Evolutionary conservation across 495 filamentous ascomycete species (phyloP), one percentile per base, ranked within the genome.

Genomic region (Achaetomiella virescens): DNA sequence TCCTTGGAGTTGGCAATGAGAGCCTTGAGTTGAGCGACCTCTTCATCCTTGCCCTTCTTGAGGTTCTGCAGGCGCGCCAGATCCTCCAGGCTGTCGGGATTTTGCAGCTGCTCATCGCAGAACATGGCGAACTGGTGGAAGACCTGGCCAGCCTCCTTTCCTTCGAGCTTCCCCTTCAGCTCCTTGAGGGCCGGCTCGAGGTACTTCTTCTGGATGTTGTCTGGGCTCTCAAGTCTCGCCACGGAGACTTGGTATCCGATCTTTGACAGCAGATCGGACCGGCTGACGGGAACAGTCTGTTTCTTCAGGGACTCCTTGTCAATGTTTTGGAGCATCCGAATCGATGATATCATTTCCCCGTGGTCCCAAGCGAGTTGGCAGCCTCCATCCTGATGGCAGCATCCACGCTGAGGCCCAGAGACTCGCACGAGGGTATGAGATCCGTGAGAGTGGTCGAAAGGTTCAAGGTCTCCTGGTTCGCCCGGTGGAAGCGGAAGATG

Each of bases 81-180:
- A 58, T 99, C 93, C 65, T 96, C 91, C 18, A 90, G 71, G 48
- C 84, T 83, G 49, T 91, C 89, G 2, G 84, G 80, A 64, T 90
- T 92, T 55, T 95, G 84, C 12, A 97, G 75, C 65, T 97, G 93
- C 59, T 87, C 84, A 66, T 99, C 92, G 66, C 93, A 99, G 63
- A 97, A 99, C 50, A 82, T 81, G 50, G 93, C 93, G 68, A 96
- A 97, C 58, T 93, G 88, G 66, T 97, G 90, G 61, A 88, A 97
- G 9, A 97, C 95, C 61, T 87, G 79, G 6, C 92, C 90, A 7
- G 91, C 88, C 50, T 89, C 85, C 58, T 82, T 78, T 9, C 88
- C 85, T 37, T 85, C 79, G 2, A 67, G 78, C 48, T 78, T 80
- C n/a, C 81, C 84, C 64, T 78, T 83, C 27, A 99, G 72, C 60